phyloP scores from a whole-genome alignment of 169 alveolate genomes.

The Sarcocystis neurona region DNA sequence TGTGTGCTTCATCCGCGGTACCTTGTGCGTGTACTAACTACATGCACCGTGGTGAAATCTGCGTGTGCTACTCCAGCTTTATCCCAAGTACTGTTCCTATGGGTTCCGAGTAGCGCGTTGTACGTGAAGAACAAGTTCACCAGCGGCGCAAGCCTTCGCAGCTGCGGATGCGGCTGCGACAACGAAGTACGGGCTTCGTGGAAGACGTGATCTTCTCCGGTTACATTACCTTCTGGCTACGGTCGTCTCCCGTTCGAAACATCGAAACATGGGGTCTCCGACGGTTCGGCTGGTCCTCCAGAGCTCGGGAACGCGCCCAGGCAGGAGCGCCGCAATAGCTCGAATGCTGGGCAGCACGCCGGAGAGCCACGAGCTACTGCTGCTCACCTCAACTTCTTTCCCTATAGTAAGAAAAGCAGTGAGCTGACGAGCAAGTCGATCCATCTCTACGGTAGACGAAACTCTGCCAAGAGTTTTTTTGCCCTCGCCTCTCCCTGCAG shows the following conservation, averaged over 20 bases:
- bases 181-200: no score
- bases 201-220: neutral
- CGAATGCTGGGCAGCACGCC: conserved; percentile 62
- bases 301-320: conserved; percentile 74
- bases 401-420: neutral
- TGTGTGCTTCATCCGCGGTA: no score
- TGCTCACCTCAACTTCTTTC: neutral
- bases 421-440: conserved; percentile 11
- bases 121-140: no score
- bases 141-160: no score
- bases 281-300: conserved; percentile 80
- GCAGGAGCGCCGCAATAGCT: conserved; percentile 77
- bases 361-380: conserved; percentile 61
- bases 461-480: conserved; percentile 24
- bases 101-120: no score
- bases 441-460: conserved; percentile 1
- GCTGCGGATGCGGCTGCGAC: no score
- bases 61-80: no score
- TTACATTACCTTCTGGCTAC: conserved; percentile 72
- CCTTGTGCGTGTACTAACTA: no score
- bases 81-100: no score
- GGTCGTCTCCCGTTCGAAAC: conserved; percentile 90
- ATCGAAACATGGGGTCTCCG: conserved; percentile 92
- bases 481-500: conserved; percentile 14
- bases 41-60: no score